Evolutionary conservation across 345 rosid genomes (phyloP).

Genomic region (Hibiscus mutabilis): DNA sequence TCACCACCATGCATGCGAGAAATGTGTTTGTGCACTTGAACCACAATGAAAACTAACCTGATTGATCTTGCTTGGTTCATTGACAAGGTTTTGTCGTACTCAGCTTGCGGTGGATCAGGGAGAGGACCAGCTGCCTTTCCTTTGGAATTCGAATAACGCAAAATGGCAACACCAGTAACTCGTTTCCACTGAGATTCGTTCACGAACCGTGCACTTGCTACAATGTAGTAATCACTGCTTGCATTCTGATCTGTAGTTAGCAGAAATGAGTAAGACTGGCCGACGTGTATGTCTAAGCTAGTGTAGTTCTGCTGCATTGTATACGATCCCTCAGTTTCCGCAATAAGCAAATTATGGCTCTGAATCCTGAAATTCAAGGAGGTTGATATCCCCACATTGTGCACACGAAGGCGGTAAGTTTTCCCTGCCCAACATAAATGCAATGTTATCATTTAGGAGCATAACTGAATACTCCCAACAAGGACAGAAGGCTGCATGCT

Average conservation of each 20-base stretch:
- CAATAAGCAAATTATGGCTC: conserved; percentile 81
- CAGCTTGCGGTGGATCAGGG: conserved; percentile 76
- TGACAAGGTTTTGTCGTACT: conserved; percentile 84
- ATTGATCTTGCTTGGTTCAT: conserved; percentile 99
- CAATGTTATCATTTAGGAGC: background rate
- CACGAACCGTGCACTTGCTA: conserved; percentile 89
- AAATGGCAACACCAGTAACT: conserved; percentile 93
- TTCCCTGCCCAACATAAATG: conserved; percentile 43
- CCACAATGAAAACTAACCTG: conserved; percentile 46
- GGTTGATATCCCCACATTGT: conserved; percentile 89
- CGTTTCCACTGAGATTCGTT: conserved; percentile 83
- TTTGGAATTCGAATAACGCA: conserved; percentile 88
- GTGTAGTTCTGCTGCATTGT: conserved; percentile 97
- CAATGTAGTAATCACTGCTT: conserved; percentile 93
- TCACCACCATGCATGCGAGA: background rate
- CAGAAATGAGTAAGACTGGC: conserved; percentile 86
- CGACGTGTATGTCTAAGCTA: conserved; percentile 95
- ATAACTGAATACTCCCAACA: background rate
- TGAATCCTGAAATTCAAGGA: conserved; percentile 96
- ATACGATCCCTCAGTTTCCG: conserved; percentile 90
- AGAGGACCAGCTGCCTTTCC: conserved; percentile 87
- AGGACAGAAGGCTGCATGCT: background rate
- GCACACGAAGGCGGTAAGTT: conserved; percentile 85
- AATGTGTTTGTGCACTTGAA: background rate
- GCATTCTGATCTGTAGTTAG: conserved; percentile 97